Base-by-base conservation (phyloP, 148 eudicot species). In the Spergularia bocconei region DNA sequence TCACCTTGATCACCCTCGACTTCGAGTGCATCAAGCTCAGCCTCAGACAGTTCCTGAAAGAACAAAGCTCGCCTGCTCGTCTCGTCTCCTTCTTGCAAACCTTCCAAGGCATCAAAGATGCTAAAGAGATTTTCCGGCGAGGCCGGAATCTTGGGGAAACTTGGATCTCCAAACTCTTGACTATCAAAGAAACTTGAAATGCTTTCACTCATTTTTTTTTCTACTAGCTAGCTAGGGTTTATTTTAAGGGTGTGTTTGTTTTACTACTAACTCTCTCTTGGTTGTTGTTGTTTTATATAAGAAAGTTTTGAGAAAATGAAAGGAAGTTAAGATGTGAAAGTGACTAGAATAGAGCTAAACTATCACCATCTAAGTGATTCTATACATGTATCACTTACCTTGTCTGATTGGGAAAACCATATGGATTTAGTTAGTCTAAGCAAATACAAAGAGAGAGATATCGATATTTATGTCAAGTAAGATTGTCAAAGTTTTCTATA, bases 81-180 rank as follows among this genome's bases (percentile, higher is more conserved):
- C 33, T 61, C 78, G 20, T 74, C 75, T 16, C 19, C 77, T 25
- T 83, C 75, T 47, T 67, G 52, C 4, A 85, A 75, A 36, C 85
- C 85, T 20, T 87, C 92, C 44, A 88, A 75, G 21, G 80, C 84
- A 55, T 87, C 90, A 41, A 89, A 86, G 47, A 89, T 78, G 80
- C 90, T 84, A 44, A 87, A 89, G 38, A 89, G 77, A 11, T 89
- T 88, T 10, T 88, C 87, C 11, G 85, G 85, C 7, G 84, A 71
- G 0, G 78, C 50, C 8, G 82, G 71, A 0, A 80, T 68, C 19
- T 75, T 79, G 23, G 74, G 51, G 50, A 76, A 76, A 48, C 36
- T 56, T 15, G 79, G 47, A 15, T 73, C 79, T 9, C 84, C 79
- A 7, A 86, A 78, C 16, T 79, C 86, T 3, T 82, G 71, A 0